phyloP scores from a whole-genome alignment of 345 rosid genomes.

The Citrus unshiu region DNA sequence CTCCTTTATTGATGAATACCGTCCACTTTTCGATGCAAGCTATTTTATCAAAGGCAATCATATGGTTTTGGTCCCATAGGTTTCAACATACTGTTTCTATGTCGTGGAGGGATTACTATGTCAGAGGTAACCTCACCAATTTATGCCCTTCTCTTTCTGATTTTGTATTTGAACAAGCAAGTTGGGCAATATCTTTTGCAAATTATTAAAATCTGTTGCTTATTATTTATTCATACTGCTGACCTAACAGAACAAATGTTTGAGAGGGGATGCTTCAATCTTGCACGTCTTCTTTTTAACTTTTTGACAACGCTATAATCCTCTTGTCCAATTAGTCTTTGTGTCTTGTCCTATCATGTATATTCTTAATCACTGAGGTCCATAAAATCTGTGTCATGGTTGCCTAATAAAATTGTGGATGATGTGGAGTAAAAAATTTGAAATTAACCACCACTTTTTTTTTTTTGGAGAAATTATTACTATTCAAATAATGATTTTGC shows the following conservation, averaged over 20 bases:
- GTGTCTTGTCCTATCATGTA: background rate
- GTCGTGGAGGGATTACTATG: constrained; percentile 82
- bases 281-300: background rate
- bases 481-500: background rate
- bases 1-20: constrained; percentile 95
- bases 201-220: background rate
- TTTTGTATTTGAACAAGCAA: background rate
- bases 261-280: background rate
- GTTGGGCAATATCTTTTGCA: background rate
- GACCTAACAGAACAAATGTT: background rate
- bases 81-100: constrained; percentile 57
- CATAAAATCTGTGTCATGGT: background rate
- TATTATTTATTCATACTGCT: background rate
- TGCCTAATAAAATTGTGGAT: background rate
- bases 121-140: constrained; percentile 53
- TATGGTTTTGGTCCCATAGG: constrained; percentile 84
- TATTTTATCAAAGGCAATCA: constrained; percentile 64
- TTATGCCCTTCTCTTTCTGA: background rate
- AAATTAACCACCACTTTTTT: too few species aligned
- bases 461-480: background rate
- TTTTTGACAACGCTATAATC: background rate
- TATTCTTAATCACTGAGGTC: background rate
- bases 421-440: background rate
- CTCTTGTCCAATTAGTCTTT: background rate
- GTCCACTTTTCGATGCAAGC: constrained; percentile 95